Evolutionary conservation across 768 basidiomycete species (phyloP).

Genomic region (Cystobasidium tubakii): DNA sequence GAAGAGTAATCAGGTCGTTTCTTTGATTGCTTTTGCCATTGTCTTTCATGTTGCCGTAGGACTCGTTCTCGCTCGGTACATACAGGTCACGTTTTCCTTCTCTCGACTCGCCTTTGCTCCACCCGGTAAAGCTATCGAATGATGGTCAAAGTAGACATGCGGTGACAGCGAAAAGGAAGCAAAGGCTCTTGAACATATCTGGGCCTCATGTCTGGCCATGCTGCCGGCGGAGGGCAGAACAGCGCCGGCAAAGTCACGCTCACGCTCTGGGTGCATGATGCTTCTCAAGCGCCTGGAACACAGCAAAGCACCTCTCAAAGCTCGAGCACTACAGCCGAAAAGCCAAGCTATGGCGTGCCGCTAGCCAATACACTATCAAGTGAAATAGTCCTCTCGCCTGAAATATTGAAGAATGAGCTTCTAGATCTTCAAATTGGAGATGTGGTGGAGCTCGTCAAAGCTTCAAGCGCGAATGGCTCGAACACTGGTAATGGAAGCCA

Average conservation of each 20-base stretch:
- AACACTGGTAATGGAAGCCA: background rate
- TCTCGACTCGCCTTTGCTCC: background rate
- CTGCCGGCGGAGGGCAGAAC: constrained; percentile 13
- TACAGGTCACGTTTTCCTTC: background rate
- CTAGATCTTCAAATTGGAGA: constrained; percentile 11
- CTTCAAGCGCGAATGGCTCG: constrained; percentile 2
- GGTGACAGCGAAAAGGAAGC: background rate
- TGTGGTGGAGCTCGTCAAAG: constrained; percentile 19
- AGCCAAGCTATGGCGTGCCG: constrained; percentile 22
- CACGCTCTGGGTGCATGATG: constrained; percentile 31
- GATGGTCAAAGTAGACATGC: background rate
- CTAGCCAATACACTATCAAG: background rate
- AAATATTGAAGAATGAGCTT: constrained; percentile 5
- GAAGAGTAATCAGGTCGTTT: background rate
- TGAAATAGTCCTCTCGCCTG: constrained; percentile 25
- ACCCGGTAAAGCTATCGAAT: too few species aligned
- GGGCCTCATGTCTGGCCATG: background rate
- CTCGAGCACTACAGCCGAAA: background rate
- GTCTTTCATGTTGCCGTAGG: too few species aligned
- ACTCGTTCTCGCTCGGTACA: too few species aligned
- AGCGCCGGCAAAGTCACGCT: constrained; percentile 18
- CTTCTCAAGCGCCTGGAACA: constrained; percentile 12
- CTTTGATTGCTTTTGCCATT: too few species aligned
- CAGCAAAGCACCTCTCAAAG: background rate
- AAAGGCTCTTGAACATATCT: background rate